A percentile compares a stretch with the other conserved stretches of the same genome.
phyloP scores from a whole-genome alignment of 176 grass and related monocot species.

The Themeda triandra region DNA sequence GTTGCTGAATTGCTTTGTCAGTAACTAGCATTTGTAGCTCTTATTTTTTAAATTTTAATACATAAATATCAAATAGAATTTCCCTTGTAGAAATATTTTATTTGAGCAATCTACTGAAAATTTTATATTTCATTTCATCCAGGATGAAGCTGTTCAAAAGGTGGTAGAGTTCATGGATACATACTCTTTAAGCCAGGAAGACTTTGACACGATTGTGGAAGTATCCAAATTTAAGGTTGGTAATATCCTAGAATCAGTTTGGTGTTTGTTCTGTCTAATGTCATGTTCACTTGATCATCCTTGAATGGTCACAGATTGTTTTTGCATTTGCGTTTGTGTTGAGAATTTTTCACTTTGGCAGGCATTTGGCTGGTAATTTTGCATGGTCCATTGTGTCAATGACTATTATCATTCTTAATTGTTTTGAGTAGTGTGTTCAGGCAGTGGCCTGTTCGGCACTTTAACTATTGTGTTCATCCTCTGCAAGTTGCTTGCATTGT shows the following conservation, averaged over 20 bases:
- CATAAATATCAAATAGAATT: neutral
- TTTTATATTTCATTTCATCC: conserved; percentile 29
- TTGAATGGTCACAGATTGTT: neutral
- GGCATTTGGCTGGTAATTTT: neutral
- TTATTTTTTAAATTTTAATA: conserved; percentile 22
- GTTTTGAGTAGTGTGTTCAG: neutral
- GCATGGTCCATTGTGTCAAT: neutral
- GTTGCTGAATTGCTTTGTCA: neutral
- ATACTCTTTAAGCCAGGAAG: conserved; percentile 96
- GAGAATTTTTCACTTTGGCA: neutral
- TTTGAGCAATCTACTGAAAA: neutral
- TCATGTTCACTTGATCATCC: conserved; percentile 8
- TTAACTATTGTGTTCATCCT: neutral
- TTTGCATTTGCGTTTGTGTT: conserved; percentile 1
- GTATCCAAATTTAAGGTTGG: conserved; percentile 93
- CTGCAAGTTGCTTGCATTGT: neutral
- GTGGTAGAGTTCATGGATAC: conserved; percentile 96
- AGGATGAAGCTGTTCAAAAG: conserved; percentile 86
- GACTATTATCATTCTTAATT: conserved; percentile 8
- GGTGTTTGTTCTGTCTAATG: conserved; percentile 5
- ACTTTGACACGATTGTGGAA: conserved; percentile 88
- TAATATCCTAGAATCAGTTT: conserved; percentile 1
- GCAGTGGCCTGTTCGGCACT: neutral
- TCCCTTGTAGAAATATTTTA: neutral
- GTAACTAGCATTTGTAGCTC: neutral